Base-by-base conservation (phyloP, 202 grass and related monocot species). In the Bolboschoenoplectus hybrid region DNA sequence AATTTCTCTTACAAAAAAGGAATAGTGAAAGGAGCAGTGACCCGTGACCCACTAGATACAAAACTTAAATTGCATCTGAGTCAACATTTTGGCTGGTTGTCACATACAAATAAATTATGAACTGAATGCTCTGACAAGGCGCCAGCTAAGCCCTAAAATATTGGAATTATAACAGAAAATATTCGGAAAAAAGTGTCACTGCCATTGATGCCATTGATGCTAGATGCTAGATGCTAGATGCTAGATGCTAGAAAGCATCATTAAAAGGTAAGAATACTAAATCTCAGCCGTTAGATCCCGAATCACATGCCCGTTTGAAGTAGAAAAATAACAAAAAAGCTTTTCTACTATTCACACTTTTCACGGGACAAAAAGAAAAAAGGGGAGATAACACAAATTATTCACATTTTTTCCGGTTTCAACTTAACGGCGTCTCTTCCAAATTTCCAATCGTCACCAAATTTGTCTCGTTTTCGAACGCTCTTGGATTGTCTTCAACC, bases 111-210 rank as follows among this genome's bases (percentile, higher is more conserved):
- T 47, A 72, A 44, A 36, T 53, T 17, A 76, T 55, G 6, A 38
- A 35, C 40, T 55, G 26, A 34, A 35, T 55, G 49, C 10, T 55
- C 49, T 76, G 73, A 16, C 49, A 58, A 40, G 74, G 2, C 6
- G 34, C 52, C 74, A 79, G 52, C 74, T 79, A 58, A 9, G 74
- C 35, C 52, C 74, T 58, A 41, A 41, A n/a, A 79, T 40, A 58
- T 58, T 58, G 34, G 50, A 79, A 58, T 35, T 38, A 16, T 19
- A 79, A 79, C 13, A 57, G 4, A 34, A 71, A 79, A 16, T 76
- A 43, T 50, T 38, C 13, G 14, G 26, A 40, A 79, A 58, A 41
- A 17, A 26, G 14, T 79, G 74, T 38, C 26, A 55, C 50, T 56
- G 13, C 10, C 26, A 58, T 41, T 17, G 13, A 79, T 58, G 35